phyloP scores from a whole-genome alignment of 768 basidiomycete genomes.

The Lactarius evosmus region DNA sequence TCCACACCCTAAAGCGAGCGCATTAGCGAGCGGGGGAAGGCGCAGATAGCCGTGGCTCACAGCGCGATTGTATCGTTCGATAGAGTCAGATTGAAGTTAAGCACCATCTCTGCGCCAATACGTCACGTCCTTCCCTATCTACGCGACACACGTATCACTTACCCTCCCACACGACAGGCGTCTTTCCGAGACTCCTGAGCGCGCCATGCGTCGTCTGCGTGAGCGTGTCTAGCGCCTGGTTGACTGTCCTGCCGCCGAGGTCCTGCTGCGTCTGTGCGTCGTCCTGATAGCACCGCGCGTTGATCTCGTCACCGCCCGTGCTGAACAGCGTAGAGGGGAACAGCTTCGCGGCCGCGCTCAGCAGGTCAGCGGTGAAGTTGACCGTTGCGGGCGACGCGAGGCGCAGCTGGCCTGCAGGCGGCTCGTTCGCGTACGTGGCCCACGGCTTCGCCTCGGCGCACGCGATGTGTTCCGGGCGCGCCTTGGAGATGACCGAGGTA shows the following conservation, averaged over 20 bases:
- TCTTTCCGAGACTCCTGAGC: constrained; percentile 57
- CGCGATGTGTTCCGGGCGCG: constrained; percentile 74
- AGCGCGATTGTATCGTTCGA: constrained; percentile 18
- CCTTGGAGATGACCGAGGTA: constrained; percentile 57
- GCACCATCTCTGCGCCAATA: neutral
- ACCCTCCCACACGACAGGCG: constrained; percentile 83
- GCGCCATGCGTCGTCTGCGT: constrained; percentile 56
- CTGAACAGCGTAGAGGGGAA: constrained; percentile 63
- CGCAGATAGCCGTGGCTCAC: neutral
- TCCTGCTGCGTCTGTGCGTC: constrained; percentile 55
- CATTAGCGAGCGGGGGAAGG: neutral
- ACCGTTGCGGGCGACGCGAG: constrained; percentile 59
- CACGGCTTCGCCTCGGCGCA: constrained; percentile 59
- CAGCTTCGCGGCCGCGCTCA: constrained; percentile 49
- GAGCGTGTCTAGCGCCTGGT: constrained; percentile 63
- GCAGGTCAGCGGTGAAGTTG: constrained; percentile 54
- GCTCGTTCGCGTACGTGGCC: constrained; percentile 62
- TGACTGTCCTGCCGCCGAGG: constrained; percentile 50
- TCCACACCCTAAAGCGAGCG: constrained; percentile 59
- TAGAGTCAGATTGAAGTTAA: constrained; percentile 6
- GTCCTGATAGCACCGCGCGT: constrained; percentile 58
- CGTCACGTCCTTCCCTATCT: neutral
- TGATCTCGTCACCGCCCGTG: constrained; percentile 83
- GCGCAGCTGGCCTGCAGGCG: constrained; percentile 80
- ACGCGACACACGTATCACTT: constrained; percentile 10